Base-by-base conservation (phyloP, 345 rosid species). In the Pistacia atlantica region DNA sequence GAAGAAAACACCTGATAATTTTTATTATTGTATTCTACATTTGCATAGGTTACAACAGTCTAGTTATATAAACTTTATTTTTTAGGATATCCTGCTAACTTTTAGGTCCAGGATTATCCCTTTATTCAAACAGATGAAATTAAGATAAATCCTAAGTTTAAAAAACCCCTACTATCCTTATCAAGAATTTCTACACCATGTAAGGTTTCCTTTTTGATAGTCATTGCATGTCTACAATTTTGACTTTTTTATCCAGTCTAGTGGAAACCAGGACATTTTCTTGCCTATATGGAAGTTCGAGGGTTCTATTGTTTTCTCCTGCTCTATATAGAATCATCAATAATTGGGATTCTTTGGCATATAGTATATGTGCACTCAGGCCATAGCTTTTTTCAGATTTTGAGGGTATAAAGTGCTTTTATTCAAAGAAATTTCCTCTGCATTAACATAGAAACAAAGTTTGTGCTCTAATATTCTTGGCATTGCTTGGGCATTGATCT, bases 301-400 rank as follows among this genome's bases (percentile, higher is more conserved):
- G 33, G 33, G 33, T 35, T 10, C n/a, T 37, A 22, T 59, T 14
- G 17, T 51, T 14, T 14, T 51, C 55, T 14, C 55, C 5, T 51
- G 25, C 25, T 22, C 25, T 22, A 22, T 38, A 38, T 38, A 22
- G 8, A 61, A 67, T 60, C 70, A 62, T 8, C 37, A 25, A 72
- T 59, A 25, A 42, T 46, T 42, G 25, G 16, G 35, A 1, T 72
- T 72, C 9, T 61, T 60, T 72, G 28, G 58, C 57, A 72, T 72
- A 5, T 46, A 42, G 49, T 0, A 25, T 9, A 49, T 35, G 57
- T 28, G 25, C 5, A 10, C 59, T 69, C 25, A 3, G n/a, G 71
- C 11, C 17, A 56, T 56, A 18, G 4, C 62, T 35, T 70, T 70
- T 51, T 16, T 49, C 11, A 33, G 61, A 49, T 48, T 63, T 62